phyloP scores from a whole-genome alignment of 768 basidiomycete species.

The Russula sp. region DNA sequence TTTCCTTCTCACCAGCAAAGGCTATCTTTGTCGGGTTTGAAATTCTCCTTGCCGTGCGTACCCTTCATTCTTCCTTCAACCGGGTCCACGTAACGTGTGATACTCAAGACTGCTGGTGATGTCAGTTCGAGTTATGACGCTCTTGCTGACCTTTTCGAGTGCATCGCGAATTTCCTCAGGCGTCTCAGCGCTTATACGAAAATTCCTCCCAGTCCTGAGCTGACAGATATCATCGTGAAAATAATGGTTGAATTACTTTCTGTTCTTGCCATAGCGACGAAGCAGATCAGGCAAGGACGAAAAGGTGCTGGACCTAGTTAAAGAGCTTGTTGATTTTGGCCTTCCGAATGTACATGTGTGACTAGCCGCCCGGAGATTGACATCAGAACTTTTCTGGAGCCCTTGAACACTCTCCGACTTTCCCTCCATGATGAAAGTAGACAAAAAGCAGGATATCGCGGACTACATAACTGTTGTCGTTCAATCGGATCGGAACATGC shows the following conservation, averaged over 20 bases:
- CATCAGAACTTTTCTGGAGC: background rate
- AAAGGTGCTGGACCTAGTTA: background rate
- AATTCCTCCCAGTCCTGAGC: background rate
- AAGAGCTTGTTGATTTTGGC: background rate
- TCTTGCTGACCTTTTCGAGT: background rate
- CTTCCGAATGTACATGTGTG: background rate
- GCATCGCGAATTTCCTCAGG: background rate
- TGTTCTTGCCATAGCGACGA: background rate
- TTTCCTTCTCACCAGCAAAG: background rate
- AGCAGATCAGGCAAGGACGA: background rate
- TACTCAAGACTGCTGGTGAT: background rate
- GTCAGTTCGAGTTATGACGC: background rate
- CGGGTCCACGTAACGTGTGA: background rate
- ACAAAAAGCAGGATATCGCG: background rate
- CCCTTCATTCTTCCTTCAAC: background rate
- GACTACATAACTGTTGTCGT: background rate
- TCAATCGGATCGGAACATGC: slow-evolving; percentile 3
- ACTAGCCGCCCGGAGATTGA: slow-evolving; percentile 10
- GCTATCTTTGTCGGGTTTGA: background rate
- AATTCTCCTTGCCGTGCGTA: background rate
- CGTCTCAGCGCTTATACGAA: background rate
- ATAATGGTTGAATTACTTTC: background rate
- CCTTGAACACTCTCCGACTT: background rate
- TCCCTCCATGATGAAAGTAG: slow-evolving; percentile 1
- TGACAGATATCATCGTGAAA: background rate